Conservation (phyloP, 768 basidiomycete species). For the Mycena amicta region DNA sequence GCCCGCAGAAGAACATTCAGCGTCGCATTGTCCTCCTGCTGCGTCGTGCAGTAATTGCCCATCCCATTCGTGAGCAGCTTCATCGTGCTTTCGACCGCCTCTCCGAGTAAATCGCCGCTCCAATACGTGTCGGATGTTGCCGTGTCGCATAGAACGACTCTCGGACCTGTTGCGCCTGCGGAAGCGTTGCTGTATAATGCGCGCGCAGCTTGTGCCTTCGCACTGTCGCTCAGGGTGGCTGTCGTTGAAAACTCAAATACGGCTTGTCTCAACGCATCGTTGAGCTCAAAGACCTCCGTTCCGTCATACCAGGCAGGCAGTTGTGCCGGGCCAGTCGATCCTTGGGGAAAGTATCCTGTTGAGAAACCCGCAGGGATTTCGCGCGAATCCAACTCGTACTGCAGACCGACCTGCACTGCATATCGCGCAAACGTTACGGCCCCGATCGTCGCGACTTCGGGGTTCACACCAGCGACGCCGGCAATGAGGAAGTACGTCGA, state of each 20-base stretch:
- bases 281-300: constrained; percentile 50
- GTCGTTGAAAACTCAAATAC: constrained; percentile 30
- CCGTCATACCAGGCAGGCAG: constrained; percentile 36
- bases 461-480: constrained; percentile 44
- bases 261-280: constrained; percentile 39
- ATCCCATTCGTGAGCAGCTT: constrained; percentile 35
- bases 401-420: constrained; percentile 39
- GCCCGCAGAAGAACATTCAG: constrained; percentile 41
- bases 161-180: constrained; percentile 32
- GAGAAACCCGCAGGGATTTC: constrained; percentile 37
- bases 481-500: constrained; percentile 45
- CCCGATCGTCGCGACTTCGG: constrained; percentile 39
- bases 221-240: constrained; percentile 37
- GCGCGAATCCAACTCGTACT: constrained; percentile 45
- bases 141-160: constrained; percentile 37
- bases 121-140: constrained; percentile 41
- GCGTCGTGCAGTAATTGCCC: constrained; percentile 35
- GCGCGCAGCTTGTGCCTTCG: constrained; percentile 33
- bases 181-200: constrained; percentile 27
- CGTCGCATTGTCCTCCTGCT: constrained; percentile 45
- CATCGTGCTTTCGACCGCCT: constrained; percentile 41
- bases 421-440: constrained; percentile 40
- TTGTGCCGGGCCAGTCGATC: constrained; percentile 29
- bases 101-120: constrained; percentile 37
- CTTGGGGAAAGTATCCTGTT: constrained; percentile 40